These are phyloP conservation scores for Aureobasidium leucospermi DNA, from an alignment of 2,329 filamentous ascomycete species.

Conservation along the genomic window DNA sequence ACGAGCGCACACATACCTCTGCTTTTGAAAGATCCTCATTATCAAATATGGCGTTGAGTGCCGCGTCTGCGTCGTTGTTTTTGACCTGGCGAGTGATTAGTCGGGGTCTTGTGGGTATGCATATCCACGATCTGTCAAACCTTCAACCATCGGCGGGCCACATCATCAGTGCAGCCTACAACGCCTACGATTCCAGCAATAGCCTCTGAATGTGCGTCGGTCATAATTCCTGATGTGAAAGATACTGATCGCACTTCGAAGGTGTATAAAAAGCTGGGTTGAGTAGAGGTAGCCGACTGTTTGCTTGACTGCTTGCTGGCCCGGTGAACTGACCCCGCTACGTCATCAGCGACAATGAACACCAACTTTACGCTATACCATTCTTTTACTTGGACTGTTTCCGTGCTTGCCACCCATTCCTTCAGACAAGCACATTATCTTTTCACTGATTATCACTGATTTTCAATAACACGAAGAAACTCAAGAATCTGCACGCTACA, in stretches of 20 bases:
- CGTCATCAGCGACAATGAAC: conserved; percentile 1
- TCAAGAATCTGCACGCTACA: neutral
- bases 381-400: neutral
- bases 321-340: conserved; percentile 6
- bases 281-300: neutral
- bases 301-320: conserved; percentile 12
- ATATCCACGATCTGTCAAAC: conserved; percentile 15
- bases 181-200: conserved; percentile 21
- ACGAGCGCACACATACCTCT: conserved; percentile 14
- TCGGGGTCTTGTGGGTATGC: neutral
- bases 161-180: conserved; percentile 16
- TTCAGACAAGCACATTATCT: neutral
- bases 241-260: neutral
- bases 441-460: neutral
- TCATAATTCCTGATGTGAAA: neutral
- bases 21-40: conserved; percentile 24
- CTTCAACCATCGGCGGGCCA: conserved; percentile 25
- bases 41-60: conserved; percentile 26
- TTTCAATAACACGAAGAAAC: neutral
- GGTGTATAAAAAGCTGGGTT: neutral
- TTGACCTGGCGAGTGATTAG: conserved; percentile 21
- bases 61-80: conserved; percentile 24
- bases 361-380: neutral
- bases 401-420: neutral
- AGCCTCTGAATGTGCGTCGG: conserved; percentile 21